Conservation (phyloP, 805 yeast species). For the Saturnispora besseyi region DNA sequence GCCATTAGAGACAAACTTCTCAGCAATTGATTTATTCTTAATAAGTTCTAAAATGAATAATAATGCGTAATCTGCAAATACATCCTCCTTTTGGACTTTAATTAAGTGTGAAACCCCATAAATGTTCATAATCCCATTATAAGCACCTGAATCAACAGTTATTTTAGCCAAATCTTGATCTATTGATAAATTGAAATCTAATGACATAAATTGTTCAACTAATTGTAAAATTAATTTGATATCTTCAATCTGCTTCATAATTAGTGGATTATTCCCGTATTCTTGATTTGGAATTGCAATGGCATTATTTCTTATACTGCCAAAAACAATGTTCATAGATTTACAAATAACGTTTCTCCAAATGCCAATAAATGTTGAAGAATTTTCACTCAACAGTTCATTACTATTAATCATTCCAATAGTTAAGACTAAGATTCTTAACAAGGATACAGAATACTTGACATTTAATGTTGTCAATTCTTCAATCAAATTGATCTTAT, state of each 20-base stretch:
- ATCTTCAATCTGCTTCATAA: conserved; percentile 54
- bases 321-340: conserved; percentile 53
- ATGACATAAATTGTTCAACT: conserved; percentile 46
- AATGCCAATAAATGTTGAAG: conserved; percentile 45
- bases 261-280: conserved; percentile 26
- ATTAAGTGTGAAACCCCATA: conserved; percentile 61
- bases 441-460: conserved; percentile 47
- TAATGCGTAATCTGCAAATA: conserved; percentile 64
- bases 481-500: conserved; percentile 39
- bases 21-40: conserved; percentile 53
- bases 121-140: conserved; percentile 51
- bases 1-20: conserved; percentile 54
- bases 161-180: conserved; percentile 41
- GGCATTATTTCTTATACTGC: conserved; percentile 50
- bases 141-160: conserved; percentile 49
- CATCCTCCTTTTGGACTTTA: conserved; percentile 51
- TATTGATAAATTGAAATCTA: conserved; percentile 41
- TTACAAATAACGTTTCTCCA: conserved; percentile 57
- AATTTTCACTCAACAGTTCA: conserved; percentile 35
- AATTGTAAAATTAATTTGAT: conserved; percentile 52
- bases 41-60: conserved; percentile 63
- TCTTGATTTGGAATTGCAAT: conserved; percentile 32
- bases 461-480: conserved; percentile 31
- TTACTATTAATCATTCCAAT: conserved; percentile 35
- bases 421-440: conserved; percentile 46